phyloP scores from a whole-genome alignment of 148 eudicot species.

The Persicaria maculosa region DNA sequence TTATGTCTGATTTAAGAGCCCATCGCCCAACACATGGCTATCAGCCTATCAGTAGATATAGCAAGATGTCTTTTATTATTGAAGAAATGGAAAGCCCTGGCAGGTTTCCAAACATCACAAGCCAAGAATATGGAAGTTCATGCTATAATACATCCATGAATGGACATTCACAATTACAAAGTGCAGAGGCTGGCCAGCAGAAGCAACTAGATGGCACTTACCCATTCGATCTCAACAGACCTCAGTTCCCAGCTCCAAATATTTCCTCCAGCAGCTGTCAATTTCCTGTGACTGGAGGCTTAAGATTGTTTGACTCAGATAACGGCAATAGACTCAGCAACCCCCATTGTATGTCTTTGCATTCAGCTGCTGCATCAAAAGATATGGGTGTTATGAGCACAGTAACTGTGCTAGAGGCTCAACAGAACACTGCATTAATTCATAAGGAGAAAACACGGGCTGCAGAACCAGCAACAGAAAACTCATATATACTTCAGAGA shows the following conservation, averaged over 20 bases:
- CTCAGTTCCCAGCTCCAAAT: slow-evolving; percentile 18
- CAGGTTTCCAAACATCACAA: slow-evolving; percentile 16
- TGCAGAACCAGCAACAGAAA: slow-evolving; percentile 11
- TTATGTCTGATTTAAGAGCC: slow-evolving; percentile 35
- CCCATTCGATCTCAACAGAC: slow-evolving; percentile 17
- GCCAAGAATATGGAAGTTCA: slow-evolving; percentile 19
- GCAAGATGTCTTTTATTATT: slow-evolving; percentile 10
- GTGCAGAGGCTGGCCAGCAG: slow-evolving; percentile 14
- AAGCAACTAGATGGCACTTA: slow-evolving; percentile 15
- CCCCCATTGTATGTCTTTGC: slow-evolving; percentile 23
- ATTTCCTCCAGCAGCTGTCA: slow-evolving; percentile 17
- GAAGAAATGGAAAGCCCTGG: slow-evolving; percentile 15
- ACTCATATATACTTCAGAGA: neutral
- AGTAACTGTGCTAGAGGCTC: slow-evolving; percentile 18
- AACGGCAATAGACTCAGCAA: slow-evolving; percentile 16
- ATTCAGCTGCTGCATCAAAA: slow-evolving; percentile 17
- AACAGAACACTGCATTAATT: slow-evolving; percentile 12
- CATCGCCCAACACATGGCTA: slow-evolving; percentile 19
- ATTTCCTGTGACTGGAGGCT: slow-evolving; percentile 19
- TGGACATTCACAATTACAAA: slow-evolving; percentile 21
- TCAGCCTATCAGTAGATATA: slow-evolving; percentile 11
- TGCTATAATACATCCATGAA: slow-evolving; percentile 10
- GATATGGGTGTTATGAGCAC: slow-evolving; percentile 12
- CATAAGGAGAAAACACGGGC: slow-evolving; percentile 16
- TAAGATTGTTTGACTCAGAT: slow-evolving; percentile 16